Conservation (phyloP, 2,329 filamentous ascomycete genomes). For the Elsinoe arachidis region DNA sequence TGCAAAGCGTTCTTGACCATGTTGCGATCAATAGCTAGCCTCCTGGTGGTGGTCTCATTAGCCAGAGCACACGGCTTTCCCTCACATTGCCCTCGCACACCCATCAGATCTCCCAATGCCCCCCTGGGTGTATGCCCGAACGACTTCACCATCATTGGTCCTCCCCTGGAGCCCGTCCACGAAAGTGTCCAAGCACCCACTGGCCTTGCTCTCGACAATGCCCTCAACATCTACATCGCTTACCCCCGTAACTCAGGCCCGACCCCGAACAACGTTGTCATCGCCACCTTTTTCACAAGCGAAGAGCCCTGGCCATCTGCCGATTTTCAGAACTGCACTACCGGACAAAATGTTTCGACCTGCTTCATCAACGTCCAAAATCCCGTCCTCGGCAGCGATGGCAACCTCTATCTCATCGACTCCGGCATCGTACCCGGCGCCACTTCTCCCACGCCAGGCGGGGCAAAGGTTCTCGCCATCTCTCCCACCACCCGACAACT, state of each 20-base stretch:
- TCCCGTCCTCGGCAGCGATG: constrained; percentile 33
- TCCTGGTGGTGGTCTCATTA: background rate
- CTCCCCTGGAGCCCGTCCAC: constrained; percentile 30
- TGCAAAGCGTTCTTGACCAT: background rate
- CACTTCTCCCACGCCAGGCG: constrained; percentile 26
- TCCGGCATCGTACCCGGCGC: constrained; percentile 30
- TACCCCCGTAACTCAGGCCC: constrained; percentile 34
- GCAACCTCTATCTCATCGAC: constrained; percentile 36
- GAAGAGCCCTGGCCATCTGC: constrained; percentile 35
- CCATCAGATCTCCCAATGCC: background rate
- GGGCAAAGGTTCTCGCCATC: constrained; percentile 38
- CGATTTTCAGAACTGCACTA: constrained; percentile 33
- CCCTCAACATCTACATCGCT: constrained; percentile 34
- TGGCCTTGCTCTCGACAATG: constrained; percentile 32
- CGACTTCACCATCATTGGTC: constrained; percentile 32
- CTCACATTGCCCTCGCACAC: background rate
- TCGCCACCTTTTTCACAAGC: constrained; percentile 31
- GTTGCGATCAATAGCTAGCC: background rate
- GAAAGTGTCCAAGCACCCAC: constrained; percentile 31
- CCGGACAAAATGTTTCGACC: constrained; percentile 30
- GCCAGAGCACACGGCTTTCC: background rate
- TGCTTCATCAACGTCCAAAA: constrained; percentile 42
- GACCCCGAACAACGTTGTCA: constrained; percentile 32
- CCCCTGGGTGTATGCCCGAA: constrained; percentile 21
- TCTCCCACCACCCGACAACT: constrained; percentile 26